Evolutionary conservation across 2,329 filamentous ascomycete species (phyloP).

Genomic region (Graphilbum fragrans): DNA sequence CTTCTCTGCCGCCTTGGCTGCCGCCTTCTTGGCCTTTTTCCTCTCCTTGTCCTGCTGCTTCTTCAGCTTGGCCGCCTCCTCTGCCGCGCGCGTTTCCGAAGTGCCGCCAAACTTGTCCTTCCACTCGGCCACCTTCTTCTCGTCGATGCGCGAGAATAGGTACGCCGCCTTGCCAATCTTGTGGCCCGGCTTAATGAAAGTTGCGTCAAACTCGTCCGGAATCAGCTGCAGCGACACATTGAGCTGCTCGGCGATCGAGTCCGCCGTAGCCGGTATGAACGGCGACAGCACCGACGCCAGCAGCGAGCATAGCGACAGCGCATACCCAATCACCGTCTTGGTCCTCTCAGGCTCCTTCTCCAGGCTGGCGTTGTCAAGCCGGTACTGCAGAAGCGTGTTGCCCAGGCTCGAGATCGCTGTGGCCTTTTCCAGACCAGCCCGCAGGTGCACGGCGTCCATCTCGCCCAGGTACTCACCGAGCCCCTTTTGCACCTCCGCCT

Average conservation of each 20-base stretch:
- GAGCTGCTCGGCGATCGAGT: constrained; percentile 67
- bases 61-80: constrained; percentile 18
- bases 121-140: constrained; percentile 63
- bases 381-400: constrained; percentile 37
- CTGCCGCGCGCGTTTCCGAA: constrained; percentile 15
- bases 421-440: constrained; percentile 50
- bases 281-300: constrained; percentile 68
- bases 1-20: constrained; percentile 14
- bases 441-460: constrained; percentile 60
- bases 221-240: constrained; percentile 41
- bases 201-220: constrained; percentile 51
- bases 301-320: constrained; percentile 72
- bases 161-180: constrained; percentile 49
- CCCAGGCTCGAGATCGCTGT: constrained; percentile 51
- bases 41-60: constrained; percentile 18
- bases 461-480: constrained; percentile 56
- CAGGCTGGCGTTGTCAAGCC: constrained; percentile 29
- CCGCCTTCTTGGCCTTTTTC: constrained; percentile 18
- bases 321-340: constrained; percentile 57
- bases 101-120: constrained; percentile 45
- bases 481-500: constrained; percentile 51
- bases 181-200: constrained; percentile 58
- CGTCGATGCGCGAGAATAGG: constrained; percentile 60
- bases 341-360: constrained; percentile 41
- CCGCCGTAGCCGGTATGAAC: constrained; percentile 72